Conservation (phyloP, 2,329 filamentous ascomycete species). For the Macrophomina tecta region DNA sequence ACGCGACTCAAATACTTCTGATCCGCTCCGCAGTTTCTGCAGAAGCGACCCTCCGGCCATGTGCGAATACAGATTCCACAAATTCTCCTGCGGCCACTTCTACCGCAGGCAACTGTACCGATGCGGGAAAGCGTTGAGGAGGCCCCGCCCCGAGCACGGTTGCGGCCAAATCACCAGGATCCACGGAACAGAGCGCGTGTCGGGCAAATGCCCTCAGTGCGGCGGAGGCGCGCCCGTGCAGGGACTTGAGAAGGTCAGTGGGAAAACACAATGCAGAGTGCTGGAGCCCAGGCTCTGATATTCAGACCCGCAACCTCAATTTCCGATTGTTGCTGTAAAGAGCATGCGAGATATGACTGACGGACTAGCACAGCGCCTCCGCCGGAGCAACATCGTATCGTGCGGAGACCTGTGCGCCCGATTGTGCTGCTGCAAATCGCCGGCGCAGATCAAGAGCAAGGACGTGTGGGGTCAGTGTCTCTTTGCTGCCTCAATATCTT, state of each 20-base stretch:
- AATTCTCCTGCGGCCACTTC: neutral
- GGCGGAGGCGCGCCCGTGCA: neutral
- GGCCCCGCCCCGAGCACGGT: neutral
- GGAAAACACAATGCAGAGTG: neutral
- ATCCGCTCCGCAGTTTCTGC: too few species aligned
- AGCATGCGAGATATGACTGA: neutral
- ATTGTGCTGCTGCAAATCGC: neutral
- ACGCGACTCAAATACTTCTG: too few species aligned
- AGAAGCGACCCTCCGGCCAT: neutral
- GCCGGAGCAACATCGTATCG: neutral
- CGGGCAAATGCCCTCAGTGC: neutral
- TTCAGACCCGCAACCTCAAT: too few species aligned
- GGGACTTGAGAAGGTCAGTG: neutral
- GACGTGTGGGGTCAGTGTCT: neutral
- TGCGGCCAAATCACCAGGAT: neutral
- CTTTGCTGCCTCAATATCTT: neutral
- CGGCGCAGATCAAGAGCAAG: neutral
- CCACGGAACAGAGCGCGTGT: neutral
- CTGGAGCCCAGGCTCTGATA: too few species aligned
- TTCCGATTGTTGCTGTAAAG: too few species aligned
- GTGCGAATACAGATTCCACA: slow-evolving; percentile 13
- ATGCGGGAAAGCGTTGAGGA: neutral
- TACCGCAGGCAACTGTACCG: neutral
- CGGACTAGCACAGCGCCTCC: neutral
- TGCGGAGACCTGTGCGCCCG: neutral